These are phyloP conservation scores for Populus euphratica DNA, from an alignment of 345 rosid genomes.

Conservation along the genomic window DNA sequence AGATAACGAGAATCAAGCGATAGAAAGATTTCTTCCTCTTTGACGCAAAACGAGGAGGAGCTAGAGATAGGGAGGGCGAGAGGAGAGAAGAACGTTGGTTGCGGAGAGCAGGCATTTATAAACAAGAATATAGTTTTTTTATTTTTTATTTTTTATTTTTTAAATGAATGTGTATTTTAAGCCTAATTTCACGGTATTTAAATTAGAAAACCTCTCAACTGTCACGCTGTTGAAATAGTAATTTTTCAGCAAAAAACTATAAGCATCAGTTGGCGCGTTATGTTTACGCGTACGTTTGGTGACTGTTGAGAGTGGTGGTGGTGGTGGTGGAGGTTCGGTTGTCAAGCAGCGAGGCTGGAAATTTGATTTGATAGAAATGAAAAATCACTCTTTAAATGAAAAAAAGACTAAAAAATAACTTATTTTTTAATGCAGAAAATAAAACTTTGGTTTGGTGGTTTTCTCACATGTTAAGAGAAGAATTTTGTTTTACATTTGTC, in stretches of 20 bases:
- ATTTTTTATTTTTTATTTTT: too few species aligned
- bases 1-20: slow-evolving; percentile 34
- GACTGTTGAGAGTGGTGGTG: neutral
- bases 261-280: neutral
- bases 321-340: neutral
- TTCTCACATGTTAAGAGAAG: too few species aligned
- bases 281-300: neutral
- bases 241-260: neutral
- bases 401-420: too few species aligned
- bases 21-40: neutral
- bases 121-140: neutral
- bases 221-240: neutral
- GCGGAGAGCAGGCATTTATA: slow-evolving; percentile 26
- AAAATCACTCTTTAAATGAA: too few species aligned
- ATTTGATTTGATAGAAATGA: neutral
- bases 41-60: neutral
- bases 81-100: neutral
- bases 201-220: slow-evolving; percentile 22
- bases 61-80: neutral
- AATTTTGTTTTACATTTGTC: too few species aligned
- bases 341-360: neutral
- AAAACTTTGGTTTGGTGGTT: too few species aligned
- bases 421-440: too few species aligned
- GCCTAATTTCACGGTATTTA: slow-evolving; percentile 27
- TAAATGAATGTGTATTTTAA: slow-evolving; percentile 23